phyloP scores from a whole-genome alignment of 1,284 basidiomycete species.

The Lentinula novae-zelandiae region DNA sequence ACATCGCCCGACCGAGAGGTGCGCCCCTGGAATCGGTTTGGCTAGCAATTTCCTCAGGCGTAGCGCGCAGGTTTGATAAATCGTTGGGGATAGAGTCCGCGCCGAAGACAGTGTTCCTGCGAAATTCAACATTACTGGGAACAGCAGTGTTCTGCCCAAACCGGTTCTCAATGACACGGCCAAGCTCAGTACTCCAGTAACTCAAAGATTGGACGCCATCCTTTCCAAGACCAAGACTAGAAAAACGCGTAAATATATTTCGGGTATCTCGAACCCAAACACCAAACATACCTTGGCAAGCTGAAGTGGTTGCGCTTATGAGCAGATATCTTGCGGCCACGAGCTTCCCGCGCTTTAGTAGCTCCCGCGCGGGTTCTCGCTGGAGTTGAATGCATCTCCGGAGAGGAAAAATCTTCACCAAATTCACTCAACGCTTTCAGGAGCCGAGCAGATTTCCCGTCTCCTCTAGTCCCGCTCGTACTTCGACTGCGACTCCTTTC shows the following conservation, averaged over 20 bases:
- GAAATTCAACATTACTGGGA: constrained; percentile 35
- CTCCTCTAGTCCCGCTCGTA: constrained; percentile 20
- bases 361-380: constrained; percentile 28
- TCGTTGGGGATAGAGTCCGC: constrained; percentile 36
- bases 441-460: constrained; percentile 29
- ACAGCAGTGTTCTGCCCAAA: constrained; percentile 35
- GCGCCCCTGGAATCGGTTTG: constrained; percentile 17
- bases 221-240: constrained; percentile 62
- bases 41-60: constrained; percentile 33
- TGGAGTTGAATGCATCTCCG: constrained; percentile 58
- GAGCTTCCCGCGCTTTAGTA: constrained; percentile 21
- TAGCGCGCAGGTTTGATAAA: constrained; percentile 32
- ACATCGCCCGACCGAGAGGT: constrained; percentile 33
- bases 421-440: constrained; percentile 39
- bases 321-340: constrained; percentile 38
- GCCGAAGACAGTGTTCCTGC: constrained; percentile 48
- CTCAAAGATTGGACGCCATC: constrained; percentile 48
- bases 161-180: constrained; percentile 41
- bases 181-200: constrained; percentile 48
- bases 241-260: background rate
- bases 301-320: constrained; percentile 62
- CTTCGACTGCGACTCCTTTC: constrained; percentile 9
- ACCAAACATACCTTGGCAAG: constrained; percentile 50
- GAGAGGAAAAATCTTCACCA: constrained; percentile 49
- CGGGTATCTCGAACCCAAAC: too few relatives aligned